A percentile compares a stretch with the other conserved stretches of the same genome.
phyloP scores from a whole-genome alignment of 225 moss, liverwort and hornwort genomes.

The Straminergon stramineum region DNA sequence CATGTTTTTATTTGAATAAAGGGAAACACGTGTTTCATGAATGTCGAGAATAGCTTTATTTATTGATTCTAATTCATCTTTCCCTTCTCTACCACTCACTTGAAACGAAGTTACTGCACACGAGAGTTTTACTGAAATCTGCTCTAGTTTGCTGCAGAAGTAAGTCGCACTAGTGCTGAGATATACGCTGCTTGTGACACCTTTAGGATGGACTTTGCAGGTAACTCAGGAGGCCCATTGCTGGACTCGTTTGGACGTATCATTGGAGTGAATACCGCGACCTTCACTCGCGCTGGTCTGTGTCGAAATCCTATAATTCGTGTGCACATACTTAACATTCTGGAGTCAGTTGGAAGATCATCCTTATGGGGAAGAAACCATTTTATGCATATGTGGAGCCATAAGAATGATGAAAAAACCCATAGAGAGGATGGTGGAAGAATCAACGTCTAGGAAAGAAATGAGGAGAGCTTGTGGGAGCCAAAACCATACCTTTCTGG shows the following conservation, averaged over 20 bases:
- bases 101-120: neutral
- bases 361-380: neutral
- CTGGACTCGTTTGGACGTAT: constrained; percentile 57
- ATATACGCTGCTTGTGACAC: neutral
- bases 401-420: neutral
- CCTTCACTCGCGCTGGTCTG: constrained; percentile 48
- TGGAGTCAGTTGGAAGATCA: neutral
- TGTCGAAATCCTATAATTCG: neutral
- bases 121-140: neutral
- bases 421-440: neutral
- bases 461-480: neutral
- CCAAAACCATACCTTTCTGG: neutral
- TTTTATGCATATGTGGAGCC: neutral
- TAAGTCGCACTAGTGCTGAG: neutral
- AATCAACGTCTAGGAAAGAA: neutral
- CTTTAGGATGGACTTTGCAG: constrained; percentile 10
- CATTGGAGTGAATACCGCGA: constrained; percentile 62
- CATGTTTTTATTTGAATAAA: neutral
- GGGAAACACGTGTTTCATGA: neutral
- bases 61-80: neutral
- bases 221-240: constrained; percentile 60
- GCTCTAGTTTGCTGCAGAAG: neutral
- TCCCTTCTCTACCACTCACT: neutral
- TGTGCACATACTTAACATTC: neutral
- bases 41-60: neutral